A percentile compares a stretch with the other conserved stretches of the same genome.
phyloP scores from a whole-genome alignment of 805 yeast species.

The Yamadazyma kitorensis region DNA sequence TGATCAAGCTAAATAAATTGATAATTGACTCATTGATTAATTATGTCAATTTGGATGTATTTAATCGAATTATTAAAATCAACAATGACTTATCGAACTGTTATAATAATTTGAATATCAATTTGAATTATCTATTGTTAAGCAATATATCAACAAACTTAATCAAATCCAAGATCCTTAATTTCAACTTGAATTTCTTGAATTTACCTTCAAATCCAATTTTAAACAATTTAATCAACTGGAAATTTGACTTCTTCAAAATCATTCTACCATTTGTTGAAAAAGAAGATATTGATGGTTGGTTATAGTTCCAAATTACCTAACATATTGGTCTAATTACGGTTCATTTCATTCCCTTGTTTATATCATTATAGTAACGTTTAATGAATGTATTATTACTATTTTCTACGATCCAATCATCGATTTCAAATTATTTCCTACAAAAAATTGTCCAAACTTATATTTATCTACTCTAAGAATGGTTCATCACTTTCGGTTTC shows the following conservation, averaged over 20 bases:
- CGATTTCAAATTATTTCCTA: too few relatives aligned
- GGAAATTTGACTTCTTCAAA: constrained; percentile 20
- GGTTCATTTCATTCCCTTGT: too few relatives aligned
- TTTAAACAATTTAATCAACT: constrained; percentile 6
- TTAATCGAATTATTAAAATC: constrained; percentile 29
- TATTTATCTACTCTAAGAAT: too few relatives aligned
- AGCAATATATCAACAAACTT: constrained; percentile 22
- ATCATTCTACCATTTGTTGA: constrained; percentile 25
- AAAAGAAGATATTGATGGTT: constrained; percentile 34
- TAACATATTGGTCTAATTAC: background rate
- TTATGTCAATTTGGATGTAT: constrained; percentile 22
- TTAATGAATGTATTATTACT: too few relatives aligned
- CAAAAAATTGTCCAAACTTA: too few relatives aligned
- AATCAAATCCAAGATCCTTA: constrained; percentile 23
- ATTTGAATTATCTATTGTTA: constrained; percentile 13
- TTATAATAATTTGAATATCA: constrained; percentile 23
- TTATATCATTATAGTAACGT: too few relatives aligned
- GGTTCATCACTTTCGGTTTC: too few relatives aligned
- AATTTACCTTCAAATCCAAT: constrained; percentile 5
- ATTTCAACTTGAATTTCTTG: constrained; percentile 26
- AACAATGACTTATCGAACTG: constrained; percentile 35
- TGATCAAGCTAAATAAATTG: constrained; percentile 34
- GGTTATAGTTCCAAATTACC: constrained; percentile 18
- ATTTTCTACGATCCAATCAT: too few relatives aligned
- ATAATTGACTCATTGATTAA: constrained; percentile 25